Percentiles rank a stretch among this genome's conserved stretches.
Conservation (phyloP, 345 rosid genomes). For the Garcia nutans region DNA sequence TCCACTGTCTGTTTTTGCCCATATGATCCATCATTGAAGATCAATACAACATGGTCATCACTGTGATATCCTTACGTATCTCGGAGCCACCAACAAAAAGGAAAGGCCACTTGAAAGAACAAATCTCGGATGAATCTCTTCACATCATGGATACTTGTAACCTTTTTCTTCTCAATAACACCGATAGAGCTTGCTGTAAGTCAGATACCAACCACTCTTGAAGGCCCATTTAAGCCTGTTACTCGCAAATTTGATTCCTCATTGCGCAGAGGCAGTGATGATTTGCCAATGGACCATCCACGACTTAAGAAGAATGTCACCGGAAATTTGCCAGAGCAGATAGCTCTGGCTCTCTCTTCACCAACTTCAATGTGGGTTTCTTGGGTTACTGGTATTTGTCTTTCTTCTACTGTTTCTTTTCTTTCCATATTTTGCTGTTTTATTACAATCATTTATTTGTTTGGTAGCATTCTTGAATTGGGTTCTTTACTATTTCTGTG, state of each 20-base stretch:
- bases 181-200: constrained; percentile 7
- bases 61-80: too few relatives aligned
- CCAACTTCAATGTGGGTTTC: constrained; percentile 86
- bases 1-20: too few relatives aligned
- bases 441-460: too few relatives aligned
- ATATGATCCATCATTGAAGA: too few relatives aligned
- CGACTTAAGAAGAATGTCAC: constrained; percentile 59
- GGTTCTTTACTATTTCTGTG: not conserved
- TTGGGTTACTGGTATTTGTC: constrained; percentile 74
- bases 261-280: constrained; percentile 75
- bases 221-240: constrained; percentile 69
- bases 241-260: constrained; percentile 70
- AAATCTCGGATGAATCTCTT: not conserved
- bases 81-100: too few relatives aligned
- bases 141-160: not conserved
- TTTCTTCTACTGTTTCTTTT: too few relatives aligned
- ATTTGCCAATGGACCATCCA: constrained; percentile 69
- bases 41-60: too few relatives aligned
- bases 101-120: not conserved
- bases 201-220: constrained; percentile 61
- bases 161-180: constrained; percentile 23
- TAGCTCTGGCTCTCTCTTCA: constrained; percentile 64
- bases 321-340: constrained; percentile 61
- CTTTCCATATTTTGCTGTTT: too few relatives aligned
- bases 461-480: too few relatives aligned